Base-by-base conservation (phyloP, 73 alveolate genomes). In the Uronychia setigera region DNA sequence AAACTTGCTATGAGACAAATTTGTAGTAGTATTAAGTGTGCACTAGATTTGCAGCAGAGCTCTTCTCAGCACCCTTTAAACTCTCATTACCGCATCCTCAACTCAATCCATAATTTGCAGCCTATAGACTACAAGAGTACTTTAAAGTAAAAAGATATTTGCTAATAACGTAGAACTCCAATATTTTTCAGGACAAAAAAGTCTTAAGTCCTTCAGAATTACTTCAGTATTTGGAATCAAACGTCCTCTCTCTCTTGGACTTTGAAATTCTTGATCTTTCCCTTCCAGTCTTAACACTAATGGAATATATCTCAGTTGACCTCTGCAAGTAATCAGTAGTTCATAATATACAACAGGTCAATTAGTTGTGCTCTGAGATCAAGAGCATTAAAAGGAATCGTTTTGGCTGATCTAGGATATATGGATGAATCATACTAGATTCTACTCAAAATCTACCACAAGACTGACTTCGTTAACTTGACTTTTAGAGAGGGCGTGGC, bases 361-460 rank as follows among this genome's bases (percentile, higher is more conserved):
- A 91, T 88, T 27, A 93, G 91, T 80, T 92, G 89, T 83, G 90
- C 98, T 32, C 91, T 96, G 29, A 88, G 94, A 75, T 90, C 97
- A 30, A 90, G 98, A 59, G 82, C 92, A 1, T 74, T 96, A 77
- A 91, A 93, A 90, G 91, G 94, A 0, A 83, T 96, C 14, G 95
- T 97, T n/a, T 85, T 96, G 29, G 89, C 94, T 11, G 97, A 95
- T 79, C 89, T 96, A 34, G 98, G 99, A 9, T 95, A 93, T 78
- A 86, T 96, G 11, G 94, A 96, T 82, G 97, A 96, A 87, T 94
- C 98, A 26, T 91, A 93, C 79, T 80, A 90, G 93, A 76, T 91
- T 59, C 92, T 88, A 82, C 88, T 91, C 78, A 88, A 92, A 89
- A 86, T 95, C 31, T 77, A 91, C 74, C 78, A 92, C 77, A 77